These are phyloP conservation scores for Phytophthora europaea DNA, from an alignment of 352 stramenopile species.

Conservation along the genomic window DNA sequence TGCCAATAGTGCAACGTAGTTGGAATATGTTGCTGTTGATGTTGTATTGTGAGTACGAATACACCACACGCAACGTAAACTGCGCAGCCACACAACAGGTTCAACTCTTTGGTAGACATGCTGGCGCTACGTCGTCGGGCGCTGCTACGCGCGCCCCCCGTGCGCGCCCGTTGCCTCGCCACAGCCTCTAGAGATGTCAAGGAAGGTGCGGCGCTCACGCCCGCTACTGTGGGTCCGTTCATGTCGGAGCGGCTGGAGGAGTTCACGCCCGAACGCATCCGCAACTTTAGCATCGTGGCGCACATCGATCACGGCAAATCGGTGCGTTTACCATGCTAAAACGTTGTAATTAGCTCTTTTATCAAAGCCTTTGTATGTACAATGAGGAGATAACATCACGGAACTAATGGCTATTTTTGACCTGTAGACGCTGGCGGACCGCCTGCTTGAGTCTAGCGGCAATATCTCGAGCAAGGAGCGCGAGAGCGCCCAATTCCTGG, in stretches of 20 bases:
- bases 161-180: conserved; percentile 18
- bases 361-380: conserved; percentile 4
- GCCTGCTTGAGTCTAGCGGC: conserved; percentile 90
- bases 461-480: conserved; percentile 91
- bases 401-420: conserved; percentile 19
- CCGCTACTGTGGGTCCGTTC: conserved; percentile 66
- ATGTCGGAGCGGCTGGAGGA: conserved; percentile 66
- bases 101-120: conserved; percentile 21
- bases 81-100: conserved; percentile 23
- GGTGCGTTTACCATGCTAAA: conserved; percentile 47
- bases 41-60: background rate
- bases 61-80: conserved; percentile 8
- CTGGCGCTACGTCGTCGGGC: conserved; percentile 24
- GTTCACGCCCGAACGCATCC: conserved; percentile 81
- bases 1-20: background rate
- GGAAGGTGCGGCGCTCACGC: conserved; percentile 42
- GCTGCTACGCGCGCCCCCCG: conserved; percentile 10
- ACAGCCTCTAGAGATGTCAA: conserved; percentile 14
- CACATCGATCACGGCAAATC: conserved; percentile 95
- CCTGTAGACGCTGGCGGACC: conserved; percentile 87
- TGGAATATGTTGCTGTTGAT: background rate
- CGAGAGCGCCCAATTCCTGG: conserved; percentile 87
- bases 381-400: background rate
- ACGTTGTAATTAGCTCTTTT: background rate
- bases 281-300: conserved; percentile 93